Evolutionary conservation across 73 alveolate genomes (phyloP).

Genomic region (Tetrahymena malaccensis): DNA sequence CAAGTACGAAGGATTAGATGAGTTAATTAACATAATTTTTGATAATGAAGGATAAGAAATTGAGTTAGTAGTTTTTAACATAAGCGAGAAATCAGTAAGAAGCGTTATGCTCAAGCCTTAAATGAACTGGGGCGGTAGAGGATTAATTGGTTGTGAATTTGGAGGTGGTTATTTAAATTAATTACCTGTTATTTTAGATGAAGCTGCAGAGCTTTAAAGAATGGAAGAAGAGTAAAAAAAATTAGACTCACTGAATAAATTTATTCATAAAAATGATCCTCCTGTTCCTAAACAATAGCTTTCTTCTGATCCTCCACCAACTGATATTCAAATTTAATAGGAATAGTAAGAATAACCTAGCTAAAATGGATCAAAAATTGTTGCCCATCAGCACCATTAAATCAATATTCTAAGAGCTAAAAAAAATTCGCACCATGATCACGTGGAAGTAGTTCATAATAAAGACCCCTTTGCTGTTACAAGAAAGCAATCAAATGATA

Average conservation of each 20-base stretch:
- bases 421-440: neutral
- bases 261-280: neutral
- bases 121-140: neutral
- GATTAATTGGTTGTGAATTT: neutral
- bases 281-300: neutral
- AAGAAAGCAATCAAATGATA: neutral
- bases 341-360: neutral
- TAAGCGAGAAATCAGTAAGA: neutral
- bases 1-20: neutral
- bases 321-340: neutral
- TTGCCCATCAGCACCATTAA: neutral
- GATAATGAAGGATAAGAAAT: neutral
- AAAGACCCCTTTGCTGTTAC: neutral
- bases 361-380: neutral
- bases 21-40: neutral
- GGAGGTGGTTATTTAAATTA: neutral
- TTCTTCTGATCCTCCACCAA: neutral
- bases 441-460: neutral
- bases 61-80: neutral
- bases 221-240: neutral
- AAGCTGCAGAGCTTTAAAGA: neutral
- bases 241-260: neutral
- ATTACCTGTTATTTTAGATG: neutral
- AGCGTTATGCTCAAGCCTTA: neutral
- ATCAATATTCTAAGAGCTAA: neutral